A percentile compares a stretch with the other conserved stretches of the same genome.
Conservation (phyloP, 306 rosid species). For the Glycine latifolia region DNA sequence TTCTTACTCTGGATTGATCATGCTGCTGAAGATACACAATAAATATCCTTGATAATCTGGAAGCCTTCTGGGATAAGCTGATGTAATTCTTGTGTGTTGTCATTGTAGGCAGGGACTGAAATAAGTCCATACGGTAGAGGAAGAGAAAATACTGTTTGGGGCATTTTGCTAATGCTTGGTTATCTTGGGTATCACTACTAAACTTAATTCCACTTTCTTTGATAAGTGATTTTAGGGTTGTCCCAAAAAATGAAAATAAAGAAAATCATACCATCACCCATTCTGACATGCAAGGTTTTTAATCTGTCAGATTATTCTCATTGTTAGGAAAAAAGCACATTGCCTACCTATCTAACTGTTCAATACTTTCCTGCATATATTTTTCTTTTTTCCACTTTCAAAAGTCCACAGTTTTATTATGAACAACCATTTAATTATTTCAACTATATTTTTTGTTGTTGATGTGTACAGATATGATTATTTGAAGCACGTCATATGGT, state of each 20-base stretch:
- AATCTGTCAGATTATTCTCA: conserved; percentile 11
- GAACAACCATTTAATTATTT: background rate
- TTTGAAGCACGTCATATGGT: background rate
- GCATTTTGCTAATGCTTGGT: conserved; percentile 30
- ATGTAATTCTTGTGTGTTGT: conserved; percentile 10
- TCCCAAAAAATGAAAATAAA: background rate
- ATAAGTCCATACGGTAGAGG: conserved; percentile 43
- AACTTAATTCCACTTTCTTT: conserved; percentile 14
- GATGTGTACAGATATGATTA: background rate
- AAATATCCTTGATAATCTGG: conserved; percentile 16
- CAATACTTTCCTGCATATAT: conserved; percentile 10
- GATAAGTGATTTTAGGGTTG: background rate
- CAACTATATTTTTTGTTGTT: background rate
- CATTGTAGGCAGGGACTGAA: conserved; percentile 38
- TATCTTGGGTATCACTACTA: conserved; percentile 36
- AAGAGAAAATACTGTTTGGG: conserved; percentile 43
- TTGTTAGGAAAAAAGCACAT: background rate
- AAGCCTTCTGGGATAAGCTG: background rate
- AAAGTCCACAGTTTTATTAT: background rate
- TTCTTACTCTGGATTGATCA: background rate
- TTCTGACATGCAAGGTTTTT: conserved; percentile 16
- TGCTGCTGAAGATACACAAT: conserved; percentile 16
- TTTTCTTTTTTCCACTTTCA: background rate
- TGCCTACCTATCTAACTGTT: background rate
- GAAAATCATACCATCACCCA: conserved; percentile 9